Base-by-base conservation (phyloP, 2,329 filamentous ascomycete genomes). In the Epichloe uncinata region DNA sequence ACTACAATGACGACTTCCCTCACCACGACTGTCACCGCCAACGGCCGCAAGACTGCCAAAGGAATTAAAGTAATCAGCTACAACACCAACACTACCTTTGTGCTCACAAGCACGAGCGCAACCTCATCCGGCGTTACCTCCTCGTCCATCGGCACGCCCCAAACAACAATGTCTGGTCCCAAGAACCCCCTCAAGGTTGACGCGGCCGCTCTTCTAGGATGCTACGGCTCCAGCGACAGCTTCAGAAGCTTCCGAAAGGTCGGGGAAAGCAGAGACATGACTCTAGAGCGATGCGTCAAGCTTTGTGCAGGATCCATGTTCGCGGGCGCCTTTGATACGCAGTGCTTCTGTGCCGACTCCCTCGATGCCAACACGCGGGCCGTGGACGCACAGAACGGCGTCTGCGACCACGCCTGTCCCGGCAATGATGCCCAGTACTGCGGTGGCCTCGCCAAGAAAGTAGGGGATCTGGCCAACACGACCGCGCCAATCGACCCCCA, bases 261-360 rank as follows among this genome's bases (percentile, higher is more conserved):
- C 0, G 52, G 54, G 0, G 62, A 68, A 4, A 60, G 54, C 9
- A 43, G 53, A 0, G 57, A 60, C 12, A 73, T 74, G 72, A 67
- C 68, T 12, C 61, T 66, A 16, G 58, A 66, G 47, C 55, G 53
- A 16, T 75, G 72, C 48, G 60, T 71, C 11, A 50, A 56, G n/a
- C 54, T 58, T 37, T 75, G 71, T 53, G 48, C 51, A 1, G 62
- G 60, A 2, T 56, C 52, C 37, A 64, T 60, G 16, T 73, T 69
- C 50, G 65, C 67, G 2, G 72, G 69, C 47, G 53, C 72, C 40
- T 68, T 63, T 22, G 60, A 64, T 30, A 68, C 61, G 11, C 60
- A 60, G 20, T 76, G 73, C 56, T 73, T 71, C 60, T 77, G 73
- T 50, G 70, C 71, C 35, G 60, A 67, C 12, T 51, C 48, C 2